A percentile compares a stretch with the other conserved stretches of the same genome.
These are phyloP conservation scores for Cladophialophora yegresii DNA, from an alignment of 2,329 filamentous ascomycete genomes.

Conservation along the genomic window DNA sequence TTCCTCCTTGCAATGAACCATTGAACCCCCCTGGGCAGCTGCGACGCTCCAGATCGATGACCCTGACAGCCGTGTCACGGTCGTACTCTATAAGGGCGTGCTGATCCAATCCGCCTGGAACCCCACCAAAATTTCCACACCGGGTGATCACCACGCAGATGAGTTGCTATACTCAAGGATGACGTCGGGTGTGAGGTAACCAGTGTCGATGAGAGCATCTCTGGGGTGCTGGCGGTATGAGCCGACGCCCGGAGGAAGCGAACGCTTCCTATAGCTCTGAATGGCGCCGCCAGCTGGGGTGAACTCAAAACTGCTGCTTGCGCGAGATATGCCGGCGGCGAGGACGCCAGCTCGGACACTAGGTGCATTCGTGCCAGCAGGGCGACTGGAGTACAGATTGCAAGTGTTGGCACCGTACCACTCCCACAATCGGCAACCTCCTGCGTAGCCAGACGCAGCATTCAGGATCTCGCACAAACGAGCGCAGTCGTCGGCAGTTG, in stretches of 20 bases:
- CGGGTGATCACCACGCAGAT: not conserved
- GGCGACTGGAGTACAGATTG: not conserved
- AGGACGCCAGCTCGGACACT: not conserved
- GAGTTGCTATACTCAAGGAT: slow-evolving; percentile 12
- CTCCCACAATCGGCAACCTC: slow-evolving; percentile 3
- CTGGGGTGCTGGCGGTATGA: slow-evolving; percentile 7
- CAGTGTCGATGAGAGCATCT: slow-evolving; percentile 13
- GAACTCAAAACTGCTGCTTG: not conserved
- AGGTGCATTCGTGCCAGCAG: not conserved
- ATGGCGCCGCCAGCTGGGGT: not conserved
- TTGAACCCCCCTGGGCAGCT: not conserved
- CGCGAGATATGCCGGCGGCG: slow-evolving; percentile 17
- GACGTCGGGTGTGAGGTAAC: slow-evolving; percentile 7
- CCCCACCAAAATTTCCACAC: not conserved
- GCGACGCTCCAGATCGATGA: not conserved
- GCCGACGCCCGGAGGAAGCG: slow-evolving; percentile 4
- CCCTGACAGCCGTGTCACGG: no score
- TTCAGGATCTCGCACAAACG: slow-evolving; percentile 15
- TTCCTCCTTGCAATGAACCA: not conserved
- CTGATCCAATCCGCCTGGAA: not conserved
- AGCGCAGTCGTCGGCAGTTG: slow-evolving; percentile 23
- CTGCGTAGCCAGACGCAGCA: no score
- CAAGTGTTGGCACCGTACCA: not conserved
- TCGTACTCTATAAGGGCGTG: not conserved
- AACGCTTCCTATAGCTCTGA: slow-evolving; percentile 22